Conservation (phyloP, 306 rosid species). For the Vigna unguiculata region DNA sequence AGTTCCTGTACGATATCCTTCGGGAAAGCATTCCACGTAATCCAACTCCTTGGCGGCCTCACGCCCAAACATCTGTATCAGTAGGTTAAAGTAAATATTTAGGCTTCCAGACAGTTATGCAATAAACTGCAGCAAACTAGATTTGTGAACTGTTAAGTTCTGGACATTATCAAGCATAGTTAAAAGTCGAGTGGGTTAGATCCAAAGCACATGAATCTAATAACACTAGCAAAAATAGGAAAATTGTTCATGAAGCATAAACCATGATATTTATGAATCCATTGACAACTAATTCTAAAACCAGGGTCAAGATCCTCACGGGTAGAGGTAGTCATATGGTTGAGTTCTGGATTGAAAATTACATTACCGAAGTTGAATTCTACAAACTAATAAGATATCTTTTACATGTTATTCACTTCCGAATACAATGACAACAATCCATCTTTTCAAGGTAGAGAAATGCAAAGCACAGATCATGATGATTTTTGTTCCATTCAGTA, state of each 20-base stretch:
- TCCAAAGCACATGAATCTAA: slow-evolving; percentile 14
- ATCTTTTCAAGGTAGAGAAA: slow-evolving; percentile 25
- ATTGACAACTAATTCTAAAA: slow-evolving; percentile 11
- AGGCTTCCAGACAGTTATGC: slow-evolving; percentile 23
- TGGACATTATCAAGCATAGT: slow-evolving; percentile 31
- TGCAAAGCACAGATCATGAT: slow-evolving; percentile 15
- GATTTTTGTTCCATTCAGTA: slow-evolving; percentile 10
- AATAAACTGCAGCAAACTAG: neutral
- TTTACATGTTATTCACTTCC: neutral
- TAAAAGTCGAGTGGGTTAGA: neutral
- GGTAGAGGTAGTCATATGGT: neutral
- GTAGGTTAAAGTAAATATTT: slow-evolving; percentile 21
- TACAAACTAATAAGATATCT: neutral
- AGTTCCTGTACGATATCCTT: slow-evolving; percentile 77
- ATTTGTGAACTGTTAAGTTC: neutral
- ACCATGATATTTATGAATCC: neutral
- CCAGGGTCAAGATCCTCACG: slow-evolving; percentile 6
- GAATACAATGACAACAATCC: slow-evolving; percentile 1
- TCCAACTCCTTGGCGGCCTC: slow-evolving; percentile 82
- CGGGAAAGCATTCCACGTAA: slow-evolving; percentile 93
- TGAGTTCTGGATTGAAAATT: slow-evolving; percentile 1
- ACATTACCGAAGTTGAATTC: slow-evolving; percentile 5
- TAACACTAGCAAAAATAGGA: neutral
- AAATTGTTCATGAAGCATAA: slow-evolving; percentile 2
- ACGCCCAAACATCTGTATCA: slow-evolving; percentile 76